Conservation (phyloP, 1,284 basidiomycete genomes). For the Puccinia polysora region DNA sequence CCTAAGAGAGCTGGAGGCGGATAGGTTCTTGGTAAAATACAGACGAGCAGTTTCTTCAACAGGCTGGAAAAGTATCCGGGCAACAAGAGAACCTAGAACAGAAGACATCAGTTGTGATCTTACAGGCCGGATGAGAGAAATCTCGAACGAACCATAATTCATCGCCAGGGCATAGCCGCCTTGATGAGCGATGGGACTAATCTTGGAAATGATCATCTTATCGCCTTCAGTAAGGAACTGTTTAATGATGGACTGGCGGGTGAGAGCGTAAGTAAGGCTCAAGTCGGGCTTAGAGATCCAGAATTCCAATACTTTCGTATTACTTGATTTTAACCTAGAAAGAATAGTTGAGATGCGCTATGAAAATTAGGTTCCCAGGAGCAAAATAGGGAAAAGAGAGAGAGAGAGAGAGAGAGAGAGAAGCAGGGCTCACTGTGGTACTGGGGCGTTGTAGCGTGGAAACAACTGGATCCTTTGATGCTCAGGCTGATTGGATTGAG, state of each 20-base stretch:
- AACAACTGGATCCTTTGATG: not conserved
- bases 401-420: too few relatives aligned
- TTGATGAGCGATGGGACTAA: slow-evolving; percentile 76
- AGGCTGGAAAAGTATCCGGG: slow-evolving; percentile 84
- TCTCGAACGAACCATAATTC: slow-evolving; percentile 88
- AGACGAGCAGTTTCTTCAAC: slow-evolving; percentile 82
- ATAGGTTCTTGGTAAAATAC: slow-evolving; percentile 71
- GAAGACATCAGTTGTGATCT: not conserved
- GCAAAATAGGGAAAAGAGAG: not conserved
- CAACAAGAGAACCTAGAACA: slow-evolving; percentile 72
- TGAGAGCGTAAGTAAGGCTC: slow-evolving; percentile 69
- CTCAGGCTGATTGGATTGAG: not conserved
- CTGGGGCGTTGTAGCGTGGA: not conserved
- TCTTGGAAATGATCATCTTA: slow-evolving; percentile 75
- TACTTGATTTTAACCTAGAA: slow-evolving; percentile 5
- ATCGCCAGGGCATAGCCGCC: slow-evolving; percentile 89
- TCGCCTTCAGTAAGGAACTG: slow-evolving; percentile 94
- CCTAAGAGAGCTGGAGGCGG: slow-evolving; percentile 46
- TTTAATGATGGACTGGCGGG: slow-evolving; percentile 79
- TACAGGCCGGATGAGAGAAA: not conserved
- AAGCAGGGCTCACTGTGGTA: not conserved
- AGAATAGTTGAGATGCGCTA: not conserved
- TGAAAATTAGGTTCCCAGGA: not conserved
- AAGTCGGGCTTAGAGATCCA: slow-evolving; percentile 57
- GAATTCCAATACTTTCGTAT: slow-evolving; percentile 4